These are phyloP conservation scores for Colletotrichum horii DNA, from an alignment of 2,329 filamentous ascomycete species.

Conservation along the genomic window DNA sequence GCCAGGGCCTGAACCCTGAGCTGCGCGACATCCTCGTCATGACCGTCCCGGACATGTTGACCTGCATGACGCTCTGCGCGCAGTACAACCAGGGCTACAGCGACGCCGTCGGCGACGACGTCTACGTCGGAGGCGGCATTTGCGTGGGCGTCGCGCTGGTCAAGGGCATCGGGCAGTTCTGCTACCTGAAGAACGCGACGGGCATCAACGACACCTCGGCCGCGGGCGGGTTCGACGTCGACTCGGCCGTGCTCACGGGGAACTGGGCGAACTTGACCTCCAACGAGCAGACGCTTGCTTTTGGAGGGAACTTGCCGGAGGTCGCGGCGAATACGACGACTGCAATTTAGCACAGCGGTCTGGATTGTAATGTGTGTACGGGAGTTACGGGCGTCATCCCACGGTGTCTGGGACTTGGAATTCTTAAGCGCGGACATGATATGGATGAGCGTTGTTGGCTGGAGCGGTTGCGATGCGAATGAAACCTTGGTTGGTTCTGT, in stretches of 20 bases:
- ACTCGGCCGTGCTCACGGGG: slow-evolving; percentile 12
- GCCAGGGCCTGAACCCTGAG: slow-evolving; percentile 15
- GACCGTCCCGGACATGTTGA: slow-evolving; percentile 19
- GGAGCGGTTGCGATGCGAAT: not conserved
- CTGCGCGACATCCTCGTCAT: slow-evolving; percentile 18
- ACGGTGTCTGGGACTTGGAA: not conserved
- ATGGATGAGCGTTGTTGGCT: not conserved
- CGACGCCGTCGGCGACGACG: slow-evolving; percentile 21
- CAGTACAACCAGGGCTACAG: slow-evolving; percentile 23
- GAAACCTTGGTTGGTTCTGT: not conserved
- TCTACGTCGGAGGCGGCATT: slow-evolving; percentile 16
- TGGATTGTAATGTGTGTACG: not conserved
- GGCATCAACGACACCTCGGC: slow-evolving; percentile 13
- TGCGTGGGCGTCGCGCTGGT: slow-evolving; percentile 18
- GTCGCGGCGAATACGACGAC: not conserved
- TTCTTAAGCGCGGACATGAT: not conserved
- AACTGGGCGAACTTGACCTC: slow-evolving; percentile 4
- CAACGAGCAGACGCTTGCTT: slow-evolving; percentile 12
- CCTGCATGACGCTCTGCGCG: slow-evolving; percentile 22
- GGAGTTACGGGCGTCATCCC: not conserved
- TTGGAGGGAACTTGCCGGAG: slow-evolving; percentile 9
- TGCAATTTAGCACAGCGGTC: not conserved
- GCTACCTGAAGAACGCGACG: slow-evolving; percentile 19
- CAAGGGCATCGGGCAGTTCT: slow-evolving; percentile 19
- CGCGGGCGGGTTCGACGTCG: slow-evolving; percentile 14